Evolutionary conservation across 176 grass and related monocot species (phyloP).

Genomic region (Bonia amplexicaulis): DNA sequence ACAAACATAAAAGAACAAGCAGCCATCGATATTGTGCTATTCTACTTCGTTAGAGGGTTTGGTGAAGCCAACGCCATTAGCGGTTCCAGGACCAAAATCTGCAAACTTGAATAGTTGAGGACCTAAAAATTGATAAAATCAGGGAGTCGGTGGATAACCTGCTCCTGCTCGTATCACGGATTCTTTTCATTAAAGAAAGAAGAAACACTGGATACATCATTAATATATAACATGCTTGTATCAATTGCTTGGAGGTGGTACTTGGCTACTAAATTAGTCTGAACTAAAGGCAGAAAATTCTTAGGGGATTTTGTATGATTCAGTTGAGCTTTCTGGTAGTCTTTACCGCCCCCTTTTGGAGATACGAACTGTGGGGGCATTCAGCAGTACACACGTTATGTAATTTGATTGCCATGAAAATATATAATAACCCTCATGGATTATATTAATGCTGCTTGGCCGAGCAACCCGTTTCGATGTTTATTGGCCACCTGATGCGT

Average conservation of each 20-base stretch:
- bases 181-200: neutral
- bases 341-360: neutral
- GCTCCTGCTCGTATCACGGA: neutral
- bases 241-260: neutral
- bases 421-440: neutral
- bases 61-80: neutral
- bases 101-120: neutral
- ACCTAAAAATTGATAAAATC: neutral
- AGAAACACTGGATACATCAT: neutral
- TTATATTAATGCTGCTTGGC: neutral
- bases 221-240: neutral
- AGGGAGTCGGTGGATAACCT: neutral
- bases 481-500: neutral
- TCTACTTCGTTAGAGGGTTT: neutral
- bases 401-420: neutral
- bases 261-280: neutral
- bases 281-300: neutral
- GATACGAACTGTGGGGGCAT: no score
- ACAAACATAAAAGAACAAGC: neutral
- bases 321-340: neutral
- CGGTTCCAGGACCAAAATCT: neutral
- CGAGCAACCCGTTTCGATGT: neutral
- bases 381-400: neutral
- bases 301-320: neutral
- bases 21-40: neutral